These are phyloP conservation scores for Backusella liffmaniae DNA, from an alignment of 192 early-diverging fungal species.

Conservation along the genomic window DNA sequence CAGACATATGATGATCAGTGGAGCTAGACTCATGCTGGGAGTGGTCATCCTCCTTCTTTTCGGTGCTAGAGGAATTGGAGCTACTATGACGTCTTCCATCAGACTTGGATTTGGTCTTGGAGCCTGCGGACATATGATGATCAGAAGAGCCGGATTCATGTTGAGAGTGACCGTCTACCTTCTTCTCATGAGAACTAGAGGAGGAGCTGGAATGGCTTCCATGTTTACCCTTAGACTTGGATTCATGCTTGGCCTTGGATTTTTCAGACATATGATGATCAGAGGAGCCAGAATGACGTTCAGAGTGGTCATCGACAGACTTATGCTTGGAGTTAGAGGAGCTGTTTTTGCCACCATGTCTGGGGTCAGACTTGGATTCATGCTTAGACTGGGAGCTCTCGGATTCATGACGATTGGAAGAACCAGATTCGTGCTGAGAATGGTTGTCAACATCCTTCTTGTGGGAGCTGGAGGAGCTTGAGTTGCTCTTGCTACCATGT, in stretches of 20 bases:
- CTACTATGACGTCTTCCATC: background rate
- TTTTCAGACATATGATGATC: background rate
- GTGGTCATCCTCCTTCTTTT: background rate
- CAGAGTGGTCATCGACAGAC: background rate
- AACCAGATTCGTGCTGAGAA: background rate
- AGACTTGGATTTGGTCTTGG: background rate
- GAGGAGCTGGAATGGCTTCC: background rate
- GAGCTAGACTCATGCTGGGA: background rate
- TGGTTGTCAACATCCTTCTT: background rate
- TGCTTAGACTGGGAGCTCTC: background rate
- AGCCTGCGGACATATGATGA: background rate
- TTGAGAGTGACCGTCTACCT: background rate
- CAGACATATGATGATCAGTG: background rate
- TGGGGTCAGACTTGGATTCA: background rate
- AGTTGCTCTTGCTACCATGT: background rate
- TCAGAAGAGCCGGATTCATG: background rate
- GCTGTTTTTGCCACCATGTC: background rate
- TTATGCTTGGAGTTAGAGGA: background rate
- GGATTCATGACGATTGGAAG: background rate
- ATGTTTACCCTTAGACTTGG: background rate
- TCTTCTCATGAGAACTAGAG: background rate
- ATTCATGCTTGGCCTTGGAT: background rate
- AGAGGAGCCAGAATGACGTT: background rate
- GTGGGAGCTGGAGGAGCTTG: background rate
- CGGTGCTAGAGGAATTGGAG: background rate